Evolutionary conservation across 2,329 filamentous ascomycete genomes (phyloP).

Genomic region (Curvularia eragrostidis): DNA sequence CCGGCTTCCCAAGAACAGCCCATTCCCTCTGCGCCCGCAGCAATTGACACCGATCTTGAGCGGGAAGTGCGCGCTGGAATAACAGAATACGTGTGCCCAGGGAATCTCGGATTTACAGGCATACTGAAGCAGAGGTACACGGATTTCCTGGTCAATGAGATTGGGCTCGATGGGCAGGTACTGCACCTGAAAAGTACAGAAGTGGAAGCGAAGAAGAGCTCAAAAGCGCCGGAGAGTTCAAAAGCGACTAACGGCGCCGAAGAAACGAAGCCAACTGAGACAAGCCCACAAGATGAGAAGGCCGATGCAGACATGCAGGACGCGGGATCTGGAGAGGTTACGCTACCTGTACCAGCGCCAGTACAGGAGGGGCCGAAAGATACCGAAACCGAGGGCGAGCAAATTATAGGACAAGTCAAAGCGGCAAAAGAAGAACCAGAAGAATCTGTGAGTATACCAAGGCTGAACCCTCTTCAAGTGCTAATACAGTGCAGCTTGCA

Average conservation of each 20-base stretch:
- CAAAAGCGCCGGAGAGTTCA: conserved; percentile 24
- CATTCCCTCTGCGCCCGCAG: conserved; percentile 15
- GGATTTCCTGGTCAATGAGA: conserved; percentile 92
- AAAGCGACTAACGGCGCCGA: conserved; percentile 10
- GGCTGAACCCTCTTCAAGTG: not conserved
- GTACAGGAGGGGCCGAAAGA: not conserved
- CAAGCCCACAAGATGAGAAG: conserved; percentile 34
- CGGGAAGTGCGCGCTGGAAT: conserved; percentile 64
- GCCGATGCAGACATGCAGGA: conserved; percentile 28
- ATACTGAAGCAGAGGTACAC: conserved; percentile 79
- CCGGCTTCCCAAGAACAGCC: conserved; percentile 13
- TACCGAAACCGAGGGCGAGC: conserved; percentile 17
- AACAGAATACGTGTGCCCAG: conserved; percentile 65
- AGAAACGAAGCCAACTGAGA: conserved; percentile 20
- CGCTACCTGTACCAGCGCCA: conserved; percentile 7
- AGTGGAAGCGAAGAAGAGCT: conserved; percentile 28
- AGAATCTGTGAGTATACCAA: conserved; percentile 22
- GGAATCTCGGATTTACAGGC: conserved; percentile 66
- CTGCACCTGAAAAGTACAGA: conserved; percentile 69
- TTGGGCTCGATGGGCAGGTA: conserved; percentile 75
- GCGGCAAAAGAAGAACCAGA: conserved; percentile 19
- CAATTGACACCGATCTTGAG: conserved; percentile 41
- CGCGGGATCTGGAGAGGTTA: conserved; percentile 23
- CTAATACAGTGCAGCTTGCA: conserved; percentile 40
- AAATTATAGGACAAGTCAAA: conserved; percentile 4